Evolutionary conservation across 495 filamentous ascomycete genomes (phyloP), one percentile per base, ranked within the genome.

Genomic region (Cenococcum geophilum): DNA sequence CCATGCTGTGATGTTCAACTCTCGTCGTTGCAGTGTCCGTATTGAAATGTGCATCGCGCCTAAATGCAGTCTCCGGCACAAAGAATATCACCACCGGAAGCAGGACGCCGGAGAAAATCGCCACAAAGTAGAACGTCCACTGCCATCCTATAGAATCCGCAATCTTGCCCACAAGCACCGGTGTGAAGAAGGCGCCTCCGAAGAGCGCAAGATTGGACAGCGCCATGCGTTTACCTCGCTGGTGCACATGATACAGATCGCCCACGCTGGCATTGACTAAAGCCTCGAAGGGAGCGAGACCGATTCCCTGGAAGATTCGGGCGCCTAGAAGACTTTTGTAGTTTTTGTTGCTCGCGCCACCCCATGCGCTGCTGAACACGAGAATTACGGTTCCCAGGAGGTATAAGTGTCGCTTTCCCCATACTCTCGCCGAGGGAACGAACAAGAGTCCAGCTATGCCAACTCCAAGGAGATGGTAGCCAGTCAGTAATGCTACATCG

Each of bases 171-270:
- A 91, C 90, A 10, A 92, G 73, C 27, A 95, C 89, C 0, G 91
- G 92, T 0, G 92, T 96, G 70, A 96, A 86, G 68, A 97, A 96
- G 4, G 92, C 89, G 5, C 91, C 89, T 0, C 92, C 92, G 70
- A 95, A 97, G 10, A 96, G 79, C 3, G 91, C 84, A 53, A 97
- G 81, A 71, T 96, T 97, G 11, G 86, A 86, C 34, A 95, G 76
- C 10, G 92, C 92, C 91, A 97, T 97, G 50, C 91, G 82, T 69
- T 85, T 89, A 23, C 91, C 92, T 35, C 90, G 80, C 78, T 92
- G 77, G 83, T 89, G 60, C 47, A 64, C 62, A 49, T 18, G 25
- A 23, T 37, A 60, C 62, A 57, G 71, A 58, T 76, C 74, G 5
- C 74, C 74, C 34, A 76, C 74, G 34, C 65, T 71, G 23, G 75